A percentile compares a stretch with the other conserved stretches of the same genome.
Evolutionary conservation across 352 stramenopile species (phyloP).

Genomic region (Phytophthora constricta): DNA sequence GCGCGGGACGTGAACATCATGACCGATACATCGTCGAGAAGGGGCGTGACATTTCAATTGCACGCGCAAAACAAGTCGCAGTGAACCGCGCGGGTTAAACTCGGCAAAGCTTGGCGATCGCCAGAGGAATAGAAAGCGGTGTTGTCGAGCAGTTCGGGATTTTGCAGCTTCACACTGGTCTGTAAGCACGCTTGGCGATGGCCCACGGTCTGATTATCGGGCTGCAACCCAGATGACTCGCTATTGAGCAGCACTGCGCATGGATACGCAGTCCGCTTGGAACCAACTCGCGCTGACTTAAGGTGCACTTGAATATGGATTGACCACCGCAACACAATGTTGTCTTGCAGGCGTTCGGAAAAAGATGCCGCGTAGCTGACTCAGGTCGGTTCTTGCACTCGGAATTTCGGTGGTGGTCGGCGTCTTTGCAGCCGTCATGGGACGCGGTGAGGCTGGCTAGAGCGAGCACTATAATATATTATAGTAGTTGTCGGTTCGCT

Average conservation of each 20-base stretch:
- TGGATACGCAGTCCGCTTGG: constrained; percentile 10
- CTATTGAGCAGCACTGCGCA: neutral
- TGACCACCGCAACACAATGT: neutral
- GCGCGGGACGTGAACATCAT: neutral
- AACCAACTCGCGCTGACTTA: neutral
- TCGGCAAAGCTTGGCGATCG: neutral
- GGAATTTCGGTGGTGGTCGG: constrained; percentile 3
- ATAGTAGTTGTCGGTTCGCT: too few species aligned
- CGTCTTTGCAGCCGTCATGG: neutral
- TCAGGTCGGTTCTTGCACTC: neutral
- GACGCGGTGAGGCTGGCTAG: neutral
- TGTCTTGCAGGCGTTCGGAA: neutral
- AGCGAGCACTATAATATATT: too few species aligned
- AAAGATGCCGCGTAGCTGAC: neutral
- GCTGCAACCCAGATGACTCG: neutral
- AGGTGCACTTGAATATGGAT: neutral
- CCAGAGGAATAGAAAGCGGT: neutral
- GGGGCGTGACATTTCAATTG: neutral
- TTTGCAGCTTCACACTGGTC: neutral
- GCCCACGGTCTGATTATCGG: neutral
- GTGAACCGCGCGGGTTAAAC: neutral
- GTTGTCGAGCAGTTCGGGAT: neutral
- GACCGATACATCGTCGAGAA: neutral
- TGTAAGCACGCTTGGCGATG: too few species aligned
- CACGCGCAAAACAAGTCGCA: neutral